Percentiles rank a stretch among this genome's conserved stretches.
phyloP scores from a whole-genome alignment of 768 basidiomycete genomes.

The Scleroderma citrinum region DNA sequence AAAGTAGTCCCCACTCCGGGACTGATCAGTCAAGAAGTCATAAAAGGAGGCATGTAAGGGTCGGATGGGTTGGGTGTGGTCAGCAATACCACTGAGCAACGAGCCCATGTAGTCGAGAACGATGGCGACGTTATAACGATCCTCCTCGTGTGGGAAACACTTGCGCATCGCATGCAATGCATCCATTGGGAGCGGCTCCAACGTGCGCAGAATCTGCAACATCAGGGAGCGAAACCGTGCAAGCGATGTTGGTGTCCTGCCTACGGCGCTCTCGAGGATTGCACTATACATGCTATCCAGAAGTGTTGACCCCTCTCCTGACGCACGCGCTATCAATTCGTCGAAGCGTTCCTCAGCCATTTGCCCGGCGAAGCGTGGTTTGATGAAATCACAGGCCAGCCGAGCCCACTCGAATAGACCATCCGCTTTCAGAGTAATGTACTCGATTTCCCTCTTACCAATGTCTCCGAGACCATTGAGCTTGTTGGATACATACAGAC shows the following conservation, averaged over 20 bases:
- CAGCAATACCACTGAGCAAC: conserved; percentile 5
- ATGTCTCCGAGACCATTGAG: background rate
- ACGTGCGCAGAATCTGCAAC: background rate
- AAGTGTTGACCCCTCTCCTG: background rate
- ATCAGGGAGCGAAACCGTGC: background rate
- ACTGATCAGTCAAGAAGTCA: conserved; percentile 19
- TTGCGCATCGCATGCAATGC: background rate
- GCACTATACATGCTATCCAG: background rate
- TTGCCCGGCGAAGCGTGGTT: background rate
- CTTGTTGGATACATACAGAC: background rate
- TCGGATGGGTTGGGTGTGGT: conserved; percentile 3
- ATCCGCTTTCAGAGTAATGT: background rate
- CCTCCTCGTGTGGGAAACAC: background rate
- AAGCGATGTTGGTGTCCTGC: background rate
- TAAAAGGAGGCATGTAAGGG: conserved; percentile 24
- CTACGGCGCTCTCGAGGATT: background rate
- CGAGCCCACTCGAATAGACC: background rate
- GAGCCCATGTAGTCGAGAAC: conserved; percentile 1
- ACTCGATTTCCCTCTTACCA: background rate
- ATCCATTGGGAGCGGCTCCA: conserved; percentile 2
- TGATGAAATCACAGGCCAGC: background rate
- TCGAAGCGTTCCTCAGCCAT: background rate
- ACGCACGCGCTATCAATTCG: background rate
- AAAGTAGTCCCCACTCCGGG: conserved; percentile 9
- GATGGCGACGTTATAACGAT: background rate